Evolutionary conservation across 305 asterid genomes (phyloP), one percentile per base, ranked within the genome.

Genomic region (Fraxinus floribunda): DNA sequence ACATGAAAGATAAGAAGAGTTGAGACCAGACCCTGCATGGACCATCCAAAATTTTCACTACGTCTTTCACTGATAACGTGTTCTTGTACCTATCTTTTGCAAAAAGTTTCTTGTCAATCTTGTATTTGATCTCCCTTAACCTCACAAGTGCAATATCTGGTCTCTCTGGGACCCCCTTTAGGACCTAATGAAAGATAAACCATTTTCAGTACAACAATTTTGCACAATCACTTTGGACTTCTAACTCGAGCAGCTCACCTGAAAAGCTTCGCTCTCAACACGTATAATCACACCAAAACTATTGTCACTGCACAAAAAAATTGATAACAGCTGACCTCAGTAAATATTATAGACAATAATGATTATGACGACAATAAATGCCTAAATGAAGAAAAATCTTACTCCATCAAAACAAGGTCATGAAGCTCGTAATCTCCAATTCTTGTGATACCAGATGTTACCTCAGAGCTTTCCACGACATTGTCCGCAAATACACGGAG

Each of bases 221-320:
- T 22, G 18, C 36, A 72, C 64, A 64, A 79, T 73, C 52, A 79
- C 26, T 10, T 76, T 32, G 7, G 46, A 46, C 79, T 76, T 32
- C 76, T 52, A 77, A 81, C 73, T 70, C 52, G 29, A 3, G 62
- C 60, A 64, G 80, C 86, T 86, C 80, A 93, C 99, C 95, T 93
- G 97, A 83, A 97, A 91, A 74, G 98, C 98, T 89, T 97, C 98
- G 81, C 97, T 93, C 81, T 97, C 99, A 30, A 97, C 98, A 78
- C 98, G 97, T 86, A 97, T 94, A 79, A 97, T 91, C 80, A 94
- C 95, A n/a, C 98, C 99, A 82, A 97, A 97, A 88, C 94, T 97
- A 90, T 85, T 91, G 83, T 93, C 94, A 88, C 99, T 97, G 98
- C 88, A 86, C 76, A 85, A 70, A 1, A n/a, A 62, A 77, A 16